Evolutionary conservation across 2,329 filamentous ascomycete genomes (phyloP).

Genomic region (Colletotrichum caudatum): DNA sequence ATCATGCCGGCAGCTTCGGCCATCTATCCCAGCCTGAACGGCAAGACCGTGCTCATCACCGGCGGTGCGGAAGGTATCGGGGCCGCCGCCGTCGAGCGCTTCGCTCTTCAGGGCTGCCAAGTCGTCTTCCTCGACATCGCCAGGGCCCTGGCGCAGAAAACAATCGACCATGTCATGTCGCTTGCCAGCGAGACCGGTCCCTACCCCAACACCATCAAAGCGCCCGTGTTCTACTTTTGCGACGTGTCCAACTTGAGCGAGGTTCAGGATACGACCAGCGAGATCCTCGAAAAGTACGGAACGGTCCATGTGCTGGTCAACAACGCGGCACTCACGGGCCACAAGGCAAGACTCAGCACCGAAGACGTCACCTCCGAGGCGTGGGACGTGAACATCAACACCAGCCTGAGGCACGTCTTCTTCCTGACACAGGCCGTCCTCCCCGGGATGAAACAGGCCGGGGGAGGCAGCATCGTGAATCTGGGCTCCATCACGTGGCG

Average conservation of each 20-base stretch:
- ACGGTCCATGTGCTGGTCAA: background rate
- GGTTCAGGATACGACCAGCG: background rate
- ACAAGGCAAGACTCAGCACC: constrained; percentile 46
- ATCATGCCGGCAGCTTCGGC: constrained; percentile 43
- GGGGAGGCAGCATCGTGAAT: constrained; percentile 55
- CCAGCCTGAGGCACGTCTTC: constrained; percentile 60
- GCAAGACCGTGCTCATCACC: constrained; percentile 57
- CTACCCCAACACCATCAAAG: background rate
- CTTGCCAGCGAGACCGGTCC: background rate
- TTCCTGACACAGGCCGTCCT: constrained; percentile 56
- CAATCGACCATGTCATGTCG: constrained; percentile 44
- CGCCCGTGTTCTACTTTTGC: background rate
- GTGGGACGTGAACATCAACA: constrained; percentile 58
- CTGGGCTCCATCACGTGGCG: constrained; percentile 55
- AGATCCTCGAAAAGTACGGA: background rate
- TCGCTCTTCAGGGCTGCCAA: constrained; percentile 57
- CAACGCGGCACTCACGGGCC: background rate
- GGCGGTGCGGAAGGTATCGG: constrained; percentile 63
- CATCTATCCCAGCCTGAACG: constrained; percentile 56
- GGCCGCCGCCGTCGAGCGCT: constrained; percentile 57
- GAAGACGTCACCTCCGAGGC: constrained; percentile 53
- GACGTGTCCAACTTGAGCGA: background rate
- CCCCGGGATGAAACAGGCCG: constrained; percentile 49
- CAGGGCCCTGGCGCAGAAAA: constrained; percentile 47
- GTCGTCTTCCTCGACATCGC: constrained; percentile 60